Conservation (phyloP, 2,329 filamentous ascomycete species). For the Neopestalotiopsis clavispora region DNA sequence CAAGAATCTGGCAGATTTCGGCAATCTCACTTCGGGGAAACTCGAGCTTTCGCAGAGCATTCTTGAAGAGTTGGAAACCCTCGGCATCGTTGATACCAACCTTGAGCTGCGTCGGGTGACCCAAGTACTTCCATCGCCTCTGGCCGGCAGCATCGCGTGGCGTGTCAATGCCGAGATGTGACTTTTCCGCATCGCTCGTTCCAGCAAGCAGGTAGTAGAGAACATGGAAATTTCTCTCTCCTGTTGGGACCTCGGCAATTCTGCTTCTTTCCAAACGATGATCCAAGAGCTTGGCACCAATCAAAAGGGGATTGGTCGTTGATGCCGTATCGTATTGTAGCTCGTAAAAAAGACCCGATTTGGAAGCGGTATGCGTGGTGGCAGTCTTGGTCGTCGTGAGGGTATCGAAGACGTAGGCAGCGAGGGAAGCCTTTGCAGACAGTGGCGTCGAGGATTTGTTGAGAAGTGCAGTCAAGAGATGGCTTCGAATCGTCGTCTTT, state of each 20-base stretch:
- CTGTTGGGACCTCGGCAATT: slow-evolving; percentile 89
- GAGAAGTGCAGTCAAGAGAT: slow-evolving; percentile 83
- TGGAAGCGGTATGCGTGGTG: slow-evolving; percentile 93
- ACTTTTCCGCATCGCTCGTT: slow-evolving; percentile 87
- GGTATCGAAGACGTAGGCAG: slow-evolving; percentile 93
- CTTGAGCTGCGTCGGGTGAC: slow-evolving; percentile 95
- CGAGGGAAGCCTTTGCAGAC: slow-evolving; percentile 90
- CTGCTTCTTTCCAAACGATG: slow-evolving; percentile 91
- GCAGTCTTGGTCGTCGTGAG: slow-evolving; percentile 97
- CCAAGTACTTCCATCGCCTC: slow-evolving; percentile 94
- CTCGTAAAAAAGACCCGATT: slow-evolving; percentile 93
- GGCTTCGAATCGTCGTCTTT: slow-evolving; percentile 92
- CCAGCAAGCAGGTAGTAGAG: slow-evolving; percentile 95
- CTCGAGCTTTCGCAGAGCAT: slow-evolving; percentile 89
- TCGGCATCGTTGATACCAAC: slow-evolving; percentile 96
- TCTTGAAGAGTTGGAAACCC: slow-evolving; percentile 98
- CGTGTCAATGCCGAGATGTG: slow-evolving; percentile 72
- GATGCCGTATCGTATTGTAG: slow-evolving; percentile 94
- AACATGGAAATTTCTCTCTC: slow-evolving; percentile 95
- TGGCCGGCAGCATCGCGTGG: slow-evolving; percentile 51
- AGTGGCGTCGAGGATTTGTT: slow-evolving; percentile 91
- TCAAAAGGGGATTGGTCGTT: slow-evolving; percentile 81
- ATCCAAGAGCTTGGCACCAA: slow-evolving; percentile 93
- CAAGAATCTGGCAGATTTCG: slow-evolving; percentile 93
- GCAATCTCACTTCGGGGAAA: slow-evolving; percentile 93